Evolutionary conservation across 306 rosid species (phyloP), one percentile per base, ranked within the genome.

Genomic region (Prunus dulcis): DNA sequence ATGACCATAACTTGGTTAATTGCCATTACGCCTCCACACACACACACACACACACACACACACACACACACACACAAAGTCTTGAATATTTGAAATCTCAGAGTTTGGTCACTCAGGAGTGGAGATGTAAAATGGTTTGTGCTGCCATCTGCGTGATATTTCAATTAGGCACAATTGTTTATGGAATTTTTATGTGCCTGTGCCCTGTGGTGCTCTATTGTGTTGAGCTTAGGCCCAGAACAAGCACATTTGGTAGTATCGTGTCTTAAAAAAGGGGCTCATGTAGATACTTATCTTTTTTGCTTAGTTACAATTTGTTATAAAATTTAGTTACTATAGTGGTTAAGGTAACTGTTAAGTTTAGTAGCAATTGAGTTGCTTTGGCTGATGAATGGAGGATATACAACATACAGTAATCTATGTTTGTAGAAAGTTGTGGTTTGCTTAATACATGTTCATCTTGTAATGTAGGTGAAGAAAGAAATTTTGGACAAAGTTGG

Each of bases 401-500:
- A 55, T 19, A 55, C 10, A 19, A 18, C 23, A 55, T 55, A 19
- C 23, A n/a, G 5, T 19, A n/a, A 55, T 60, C 30, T 46, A 7
- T 47, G 15, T 60, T 14, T 25, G 30, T 47, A 3, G 6, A 32
- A 56, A 60, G 11, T 73, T 55, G 19, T 63, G 28, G 46, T 56
- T 57, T 68, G 73, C 72, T 78, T 83, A 80, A 58, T 63, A 25
- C 66, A 23, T 55, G 20, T 7, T 62, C 45, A 71, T 62, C 68
- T 64, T 55, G 77, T 86, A 58, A 66, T 86, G 75, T 81, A 95
- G 99, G 97, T 95, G 62, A 95, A 87, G 91, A 91, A 87, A 82
- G 97, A 81, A 81, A 81, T 92, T 67, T 71, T 95, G 84, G 83
- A 86, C 34, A 91, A 84, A 86, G 87, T 86, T 74, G 96, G 99